A percentile compares a stretch with the other conserved stretches of the same genome.
These are phyloP conservation scores for Diaporthe eres DNA, from an alignment of 2,329 filamentous ascomycete genomes.

Conservation along the genomic window DNA sequence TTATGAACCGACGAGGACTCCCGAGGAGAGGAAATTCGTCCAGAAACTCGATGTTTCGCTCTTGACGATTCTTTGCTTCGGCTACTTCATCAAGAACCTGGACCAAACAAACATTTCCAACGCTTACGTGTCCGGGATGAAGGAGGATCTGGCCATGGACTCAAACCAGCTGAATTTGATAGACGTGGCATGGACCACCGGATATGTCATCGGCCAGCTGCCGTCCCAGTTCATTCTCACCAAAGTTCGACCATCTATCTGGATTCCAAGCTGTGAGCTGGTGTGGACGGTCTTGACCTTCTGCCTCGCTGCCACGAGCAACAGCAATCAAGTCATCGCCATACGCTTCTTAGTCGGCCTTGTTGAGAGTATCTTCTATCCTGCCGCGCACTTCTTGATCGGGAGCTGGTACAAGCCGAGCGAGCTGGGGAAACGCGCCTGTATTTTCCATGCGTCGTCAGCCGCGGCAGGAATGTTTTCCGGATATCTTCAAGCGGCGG, in stretches of 20 bases:
- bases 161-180: slow-evolving; percentile 69
- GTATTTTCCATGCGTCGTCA: slow-evolving; percentile 57
- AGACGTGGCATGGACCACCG: slow-evolving; percentile 69
- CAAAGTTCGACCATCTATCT: slow-evolving; percentile 58
- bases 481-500: slow-evolving; percentile 58
- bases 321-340: slow-evolving; percentile 54
- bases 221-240: slow-evolving; percentile 57
- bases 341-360: slow-evolving; percentile 62
- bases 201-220: slow-evolving; percentile 68
- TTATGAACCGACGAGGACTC: slow-evolving; percentile 46
- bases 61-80: slow-evolving; percentile 53
- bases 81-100: slow-evolving; percentile 57
- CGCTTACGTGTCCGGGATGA: slow-evolving; percentile 59
- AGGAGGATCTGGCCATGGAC: slow-evolving; percentile 66
- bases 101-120: slow-evolving; percentile 52
- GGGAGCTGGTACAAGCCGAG: slow-evolving; percentile 60
- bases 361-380: slow-evolving; percentile 55
- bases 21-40: slow-evolving; percentile 51
- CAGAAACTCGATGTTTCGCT: slow-evolving; percentile 53
- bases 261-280: slow-evolving; percentile 57
- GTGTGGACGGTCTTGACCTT: slow-evolving; percentile 54
- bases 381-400: slow-evolving; percentile 55
- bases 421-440: slow-evolving; percentile 59
- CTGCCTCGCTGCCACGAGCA: slow-evolving; percentile 54
- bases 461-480: slow-evolving; percentile 58